A percentile compares a stretch with the other conserved stretches of the same genome.
These are phyloP conservation scores for Citrus cavaleriei DNA, from an alignment of 345 rosid species.

Conservation along the genomic window DNA sequence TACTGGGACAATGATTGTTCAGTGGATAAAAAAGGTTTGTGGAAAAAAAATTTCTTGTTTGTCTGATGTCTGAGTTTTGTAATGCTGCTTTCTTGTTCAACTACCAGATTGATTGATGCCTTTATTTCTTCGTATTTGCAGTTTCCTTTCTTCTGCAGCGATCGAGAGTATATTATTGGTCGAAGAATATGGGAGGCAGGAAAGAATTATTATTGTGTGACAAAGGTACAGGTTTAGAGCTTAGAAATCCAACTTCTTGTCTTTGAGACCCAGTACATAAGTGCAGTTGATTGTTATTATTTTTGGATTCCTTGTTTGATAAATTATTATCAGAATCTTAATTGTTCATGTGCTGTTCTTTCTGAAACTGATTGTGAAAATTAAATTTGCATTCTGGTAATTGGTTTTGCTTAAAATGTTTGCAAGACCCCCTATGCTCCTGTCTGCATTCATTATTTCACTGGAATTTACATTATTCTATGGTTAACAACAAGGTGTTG, in stretches of 20 bases:
- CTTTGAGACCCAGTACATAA: not conserved
- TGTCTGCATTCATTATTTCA: not conserved
- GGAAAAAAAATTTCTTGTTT: not conserved
- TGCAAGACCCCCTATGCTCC: not conserved
- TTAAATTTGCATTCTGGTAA: not conserved
- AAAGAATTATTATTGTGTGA: conserved; percentile 69
- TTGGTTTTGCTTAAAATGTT: not conserved
- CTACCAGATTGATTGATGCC: not conserved
- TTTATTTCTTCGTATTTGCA: conserved; percentile 34
- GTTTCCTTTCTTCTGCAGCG: conserved; percentile 98
- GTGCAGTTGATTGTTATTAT: not conserved
- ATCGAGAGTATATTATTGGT: conserved; percentile 88
- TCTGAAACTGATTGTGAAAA: not conserved
- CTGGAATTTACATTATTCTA: not conserved
- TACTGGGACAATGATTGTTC: conserved; percentile 70
- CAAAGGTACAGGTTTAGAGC: conserved; percentile 59
- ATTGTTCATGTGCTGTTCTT: not conserved
- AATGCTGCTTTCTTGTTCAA: not conserved
- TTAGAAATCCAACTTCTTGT: not conserved
- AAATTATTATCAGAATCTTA: not conserved
- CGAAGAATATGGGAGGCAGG: conserved; percentile 93
- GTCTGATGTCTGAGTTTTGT: not conserved
- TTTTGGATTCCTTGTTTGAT: not conserved
- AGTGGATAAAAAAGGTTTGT: conserved; percentile 85
- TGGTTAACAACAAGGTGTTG: not conserved